These are phyloP conservation scores for Penicillium tannophilum DNA, from an alignment of 495 filamentous ascomycete genomes.

Conservation along the genomic window DNA sequence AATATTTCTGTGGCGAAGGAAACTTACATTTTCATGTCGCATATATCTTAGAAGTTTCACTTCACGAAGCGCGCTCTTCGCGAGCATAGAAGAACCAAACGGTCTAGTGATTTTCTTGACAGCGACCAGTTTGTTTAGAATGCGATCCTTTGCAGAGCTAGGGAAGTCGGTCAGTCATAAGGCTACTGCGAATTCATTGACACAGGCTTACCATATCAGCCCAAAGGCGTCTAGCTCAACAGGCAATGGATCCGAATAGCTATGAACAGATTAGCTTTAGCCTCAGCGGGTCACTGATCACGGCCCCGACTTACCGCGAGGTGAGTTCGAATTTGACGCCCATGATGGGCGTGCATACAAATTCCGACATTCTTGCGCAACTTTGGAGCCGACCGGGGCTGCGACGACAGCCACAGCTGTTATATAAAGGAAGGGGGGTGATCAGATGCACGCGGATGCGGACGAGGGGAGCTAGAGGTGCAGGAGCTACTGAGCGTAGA, in stretches of 20 bases:
- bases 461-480: background rate
- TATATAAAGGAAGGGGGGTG: background rate
- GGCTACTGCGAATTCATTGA: background rate
- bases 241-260: conserved; percentile 10
- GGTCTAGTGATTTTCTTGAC: conserved; percentile 98
- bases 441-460: background rate
- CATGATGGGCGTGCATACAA: conserved; percentile 6
- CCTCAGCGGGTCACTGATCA: background rate
- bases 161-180: background rate
- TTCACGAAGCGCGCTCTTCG: conserved; percentile 88
- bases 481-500: background rate
- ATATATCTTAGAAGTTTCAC: conserved; percentile 89
- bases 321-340: conserved; percentile 13
- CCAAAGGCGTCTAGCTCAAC: conserved; percentile 12
- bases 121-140: conserved; percentile 70
- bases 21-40: conserved; percentile 80
- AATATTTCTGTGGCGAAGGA: background rate
- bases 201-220: conserved; percentile 9
- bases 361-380: conserved; percentile 10
- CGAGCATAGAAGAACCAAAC: conserved; percentile 85
- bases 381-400: background rate
- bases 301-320: background rate
- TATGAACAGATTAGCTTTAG: conserved; percentile 2
- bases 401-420: too few species aligned
- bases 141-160: conserved; percentile 21